Evolutionary conservation across 179 eudicot species (phyloP).

Genomic region (Drosera spatulata): DNA sequence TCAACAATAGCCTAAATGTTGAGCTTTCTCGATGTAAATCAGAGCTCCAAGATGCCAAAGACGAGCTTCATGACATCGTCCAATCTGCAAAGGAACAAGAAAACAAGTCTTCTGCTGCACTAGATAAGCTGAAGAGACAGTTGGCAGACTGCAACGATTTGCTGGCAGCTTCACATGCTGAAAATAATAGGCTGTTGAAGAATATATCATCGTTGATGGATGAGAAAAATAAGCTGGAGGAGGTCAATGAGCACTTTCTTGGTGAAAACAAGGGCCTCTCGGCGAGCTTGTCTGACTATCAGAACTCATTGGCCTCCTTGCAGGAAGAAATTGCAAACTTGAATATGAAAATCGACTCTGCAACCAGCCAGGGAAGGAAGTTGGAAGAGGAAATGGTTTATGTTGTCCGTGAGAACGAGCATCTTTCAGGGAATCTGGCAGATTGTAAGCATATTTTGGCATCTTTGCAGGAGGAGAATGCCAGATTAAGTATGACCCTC

Average conservation of each 20-base stretch:
- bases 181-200: slow-evolving; percentile 35
- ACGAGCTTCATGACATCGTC: slow-evolving; percentile 37
- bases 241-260: slow-evolving; percentile 23
- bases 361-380: slow-evolving; percentile 16
- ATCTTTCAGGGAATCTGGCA: slow-evolving; percentile 27
- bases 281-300: slow-evolving; percentile 32
- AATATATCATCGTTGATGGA: slow-evolving; percentile 26
- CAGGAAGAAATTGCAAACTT: slow-evolving; percentile 25
- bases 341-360: slow-evolving; percentile 19
- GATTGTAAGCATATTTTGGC: slow-evolving; percentile 27
- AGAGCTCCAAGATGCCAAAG: slow-evolving; percentile 46
- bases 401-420: slow-evolving; percentile 18
- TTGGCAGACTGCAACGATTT: slow-evolving; percentile 39
- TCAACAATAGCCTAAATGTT: slow-evolving; percentile 34
- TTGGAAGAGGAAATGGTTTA: slow-evolving; percentile 18
- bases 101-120: slow-evolving; percentile 26
- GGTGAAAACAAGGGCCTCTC: slow-evolving; percentile 32
- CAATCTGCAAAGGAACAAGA: slow-evolving; percentile 33
- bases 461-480: slow-evolving; percentile 28
- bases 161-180: slow-evolving; percentile 32
- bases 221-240: slow-evolving; percentile 38
- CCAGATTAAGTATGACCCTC: slow-evolving; percentile 18
- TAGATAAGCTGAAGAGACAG: slow-evolving; percentile 41
- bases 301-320: slow-evolving; percentile 24
- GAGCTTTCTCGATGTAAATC: slow-evolving; percentile 56